These are phyloP conservation scores for Pseudogymnoascus sp. DNA, from an alignment of 2,329 filamentous ascomycete genomes.

Conservation along the genomic window DNA sequence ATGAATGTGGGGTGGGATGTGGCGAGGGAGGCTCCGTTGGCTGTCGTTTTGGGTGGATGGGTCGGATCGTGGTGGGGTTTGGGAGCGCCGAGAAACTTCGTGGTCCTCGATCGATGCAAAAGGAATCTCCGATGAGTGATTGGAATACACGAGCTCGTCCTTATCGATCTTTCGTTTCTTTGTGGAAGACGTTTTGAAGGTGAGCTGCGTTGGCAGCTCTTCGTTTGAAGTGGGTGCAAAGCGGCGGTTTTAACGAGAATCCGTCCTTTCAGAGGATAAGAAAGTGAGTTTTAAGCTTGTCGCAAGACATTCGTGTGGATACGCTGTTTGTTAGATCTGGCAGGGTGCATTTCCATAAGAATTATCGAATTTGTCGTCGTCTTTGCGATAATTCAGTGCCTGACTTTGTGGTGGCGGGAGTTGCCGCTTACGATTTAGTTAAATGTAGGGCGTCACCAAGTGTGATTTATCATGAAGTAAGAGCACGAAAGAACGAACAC, in stretches of 20 bases:
- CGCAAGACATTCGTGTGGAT: conserved; percentile 1
- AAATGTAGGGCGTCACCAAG: conserved; percentile 7
- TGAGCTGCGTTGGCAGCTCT: conserved; percentile 49
- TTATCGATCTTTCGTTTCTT: conserved; percentile 63
- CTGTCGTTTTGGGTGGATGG: conserved; percentile 14
- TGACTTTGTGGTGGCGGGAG: conserved; percentile 7
- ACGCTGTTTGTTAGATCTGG: neutral
- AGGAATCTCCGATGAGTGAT: conserved; percentile 24
- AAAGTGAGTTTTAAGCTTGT: neutral
- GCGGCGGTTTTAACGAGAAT: neutral
- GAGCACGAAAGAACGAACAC: neutral
- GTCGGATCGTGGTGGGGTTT: conserved; percentile 35
- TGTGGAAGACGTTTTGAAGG: conserved; percentile 63
- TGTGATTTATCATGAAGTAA: conserved; percentile 6
- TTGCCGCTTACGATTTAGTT: conserved; percentile 9
- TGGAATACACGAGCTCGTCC: conserved; percentile 19
- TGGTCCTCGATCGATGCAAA: conserved; percentile 27
- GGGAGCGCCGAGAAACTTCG: conserved; percentile 43
- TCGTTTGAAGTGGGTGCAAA: conserved; percentile 11
- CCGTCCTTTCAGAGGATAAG: conserved; percentile 8
- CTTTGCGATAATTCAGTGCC: conserved; percentile 7
- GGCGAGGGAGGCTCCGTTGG: conserved; percentile 38
- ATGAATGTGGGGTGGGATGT: conserved; percentile 38
- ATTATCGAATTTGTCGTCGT: conserved; percentile 6
- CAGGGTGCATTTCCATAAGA: neutral